Base-by-base conservation (phyloP, 495 filamentous ascomycete genomes). In the Chaetomium cochliodes region DNA sequence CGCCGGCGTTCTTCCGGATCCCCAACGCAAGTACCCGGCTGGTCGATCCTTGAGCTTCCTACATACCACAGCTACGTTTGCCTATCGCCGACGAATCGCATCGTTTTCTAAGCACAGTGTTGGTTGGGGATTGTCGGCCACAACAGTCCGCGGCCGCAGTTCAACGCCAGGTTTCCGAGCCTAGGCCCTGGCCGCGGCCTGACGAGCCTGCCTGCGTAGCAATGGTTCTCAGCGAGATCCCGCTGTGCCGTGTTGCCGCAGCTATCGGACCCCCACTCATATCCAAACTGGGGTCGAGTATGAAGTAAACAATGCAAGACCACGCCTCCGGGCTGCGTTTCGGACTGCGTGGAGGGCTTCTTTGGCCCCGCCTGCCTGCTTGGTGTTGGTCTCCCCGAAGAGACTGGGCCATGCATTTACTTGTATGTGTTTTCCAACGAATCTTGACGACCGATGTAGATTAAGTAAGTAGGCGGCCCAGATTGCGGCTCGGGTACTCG, bases 101-200 rank as follows among this genome's bases (percentile, higher is more conserved):
- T 51, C 11, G 46, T 6, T 51, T 51, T n/a, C 44, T 20, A 13
- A 37, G n/a, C 11, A 15, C 16, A 30, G 37, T 33, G 41, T 28
- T 20, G 18, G 6, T 13, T 47, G 41, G 23, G 23, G 23, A 47
- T 4, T 23, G 23, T 50, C n/a, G 23, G 42, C 56, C 39, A 59
- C 56, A 3, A 12, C 56, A n/a, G 26, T 59, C 16, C 56, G 56
- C 42, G 39, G 55, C 55, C 44, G 55, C 53, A 22, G 53, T 23
- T n/a, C 28, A 15, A 44, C n/a, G 22, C 15, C 55, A 16, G 26
- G 37, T 9, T n/a, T 22, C 20, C 13, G 55, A 42, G 37, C 22
- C 55, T 18, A 22, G 55, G 28, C 18, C 20, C 37, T 58, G 55
- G 28, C n/a, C 18, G 44, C 18, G 44, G 44, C 44, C n/a, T 30